Evolutionary conservation across 192 early-diverging fungal genomes (phyloP).

Genomic region (Umbelopsis ramanniana): DNA sequence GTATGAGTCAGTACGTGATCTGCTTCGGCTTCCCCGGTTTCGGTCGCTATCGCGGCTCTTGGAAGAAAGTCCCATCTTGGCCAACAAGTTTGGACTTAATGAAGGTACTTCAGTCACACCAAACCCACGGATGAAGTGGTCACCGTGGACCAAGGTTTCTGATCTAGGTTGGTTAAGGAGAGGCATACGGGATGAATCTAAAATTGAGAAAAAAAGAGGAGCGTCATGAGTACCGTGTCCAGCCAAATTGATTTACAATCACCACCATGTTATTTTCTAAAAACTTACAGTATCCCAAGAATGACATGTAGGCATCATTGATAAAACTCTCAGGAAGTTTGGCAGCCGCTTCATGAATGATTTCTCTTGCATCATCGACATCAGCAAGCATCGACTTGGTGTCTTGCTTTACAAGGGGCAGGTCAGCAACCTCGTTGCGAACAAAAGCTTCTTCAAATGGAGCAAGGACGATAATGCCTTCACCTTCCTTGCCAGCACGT

Average conservation of each 20-base stretch:
- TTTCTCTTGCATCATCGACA: constrained; percentile 27
- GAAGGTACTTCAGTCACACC: constrained; percentile 49
- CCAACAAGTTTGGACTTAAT: constrained; percentile 46
- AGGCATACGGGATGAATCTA: constrained; percentile 48
- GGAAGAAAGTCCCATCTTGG: constrained; percentile 46
- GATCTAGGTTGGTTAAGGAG: constrained; percentile 44
- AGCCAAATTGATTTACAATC: no score
- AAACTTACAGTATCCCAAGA: constrained; percentile 65
- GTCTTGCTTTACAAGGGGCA: constrained; percentile 59
- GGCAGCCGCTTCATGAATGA: constrained; percentile 34
- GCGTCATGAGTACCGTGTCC: not conserved
- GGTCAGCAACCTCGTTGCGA: constrained; percentile 49
- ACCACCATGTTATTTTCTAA: no score
- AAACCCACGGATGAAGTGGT: constrained; percentile 47
- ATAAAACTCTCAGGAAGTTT: constrained; percentile 54
- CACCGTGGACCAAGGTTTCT: constrained; percentile 42
- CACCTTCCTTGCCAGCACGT: constrained; percentile 89
- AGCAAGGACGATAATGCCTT: constrained; percentile 80
- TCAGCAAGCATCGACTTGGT: constrained; percentile 39
- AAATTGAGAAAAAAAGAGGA: not conserved
- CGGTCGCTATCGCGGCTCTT: not conserved
- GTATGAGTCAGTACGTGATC: not conserved
- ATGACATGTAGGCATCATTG: constrained; percentile 60
- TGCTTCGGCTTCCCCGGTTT: not conserved
- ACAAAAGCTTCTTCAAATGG: constrained; percentile 83